Percentiles rank a stretch among this genome's conserved stretches.
Evolutionary conservation across 78 protist genomes (phyloP).

Genomic region (Polysphondylium violaceum): DNA sequence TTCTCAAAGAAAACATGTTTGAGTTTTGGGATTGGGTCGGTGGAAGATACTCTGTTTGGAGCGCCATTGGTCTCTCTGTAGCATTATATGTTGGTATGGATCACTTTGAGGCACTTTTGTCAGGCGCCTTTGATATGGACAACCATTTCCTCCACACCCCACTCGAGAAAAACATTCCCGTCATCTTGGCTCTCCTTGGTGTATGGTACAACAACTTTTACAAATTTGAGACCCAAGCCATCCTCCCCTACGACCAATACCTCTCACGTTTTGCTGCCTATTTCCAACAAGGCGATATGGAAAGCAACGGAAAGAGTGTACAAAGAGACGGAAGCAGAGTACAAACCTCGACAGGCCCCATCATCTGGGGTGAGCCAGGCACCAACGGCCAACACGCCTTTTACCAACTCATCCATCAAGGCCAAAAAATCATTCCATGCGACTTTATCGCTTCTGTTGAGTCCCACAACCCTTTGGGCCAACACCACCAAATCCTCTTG

Average conservation of each 20-base stretch:
- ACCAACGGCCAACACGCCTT: slow-evolving; percentile 99
- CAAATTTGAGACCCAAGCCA: slow-evolving; percentile 91
- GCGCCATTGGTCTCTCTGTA: slow-evolving; percentile 96
- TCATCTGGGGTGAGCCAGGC: slow-evolving; percentile 99
- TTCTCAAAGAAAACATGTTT: slow-evolving; percentile 95
- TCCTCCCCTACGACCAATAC: slow-evolving; percentile 98
- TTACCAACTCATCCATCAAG: slow-evolving; percentile 95
- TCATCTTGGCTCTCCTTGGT: slow-evolving; percentile 89
- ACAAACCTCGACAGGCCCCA: slow-evolving; percentile 90
- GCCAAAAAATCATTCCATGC: slow-evolving; percentile 93
- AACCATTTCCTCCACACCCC: slow-evolving; percentile 92
- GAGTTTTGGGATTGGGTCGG: slow-evolving; percentile 99
- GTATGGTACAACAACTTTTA: slow-evolving; percentile 97
- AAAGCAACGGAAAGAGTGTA: slow-evolving; percentile 84
- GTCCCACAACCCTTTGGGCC: slow-evolving; percentile 85
- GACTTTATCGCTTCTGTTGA: slow-evolving; percentile 93
- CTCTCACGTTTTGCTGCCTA: slow-evolving; percentile 96
- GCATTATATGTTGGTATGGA: slow-evolving; percentile 91
- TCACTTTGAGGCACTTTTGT: slow-evolving; percentile 90
- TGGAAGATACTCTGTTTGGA: slow-evolving; percentile 98
- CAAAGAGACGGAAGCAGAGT: slow-evolving; percentile 46
- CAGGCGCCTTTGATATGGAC: slow-evolving; percentile 97
- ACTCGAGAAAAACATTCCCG: slow-evolving; percentile 91
- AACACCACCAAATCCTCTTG: slow-evolving; percentile 94
- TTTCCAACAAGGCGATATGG: slow-evolving; percentile 95